phyloP scores from a whole-genome alignment of 2,329 filamentous ascomycete species.

The Aspergillus terreus region DNA sequence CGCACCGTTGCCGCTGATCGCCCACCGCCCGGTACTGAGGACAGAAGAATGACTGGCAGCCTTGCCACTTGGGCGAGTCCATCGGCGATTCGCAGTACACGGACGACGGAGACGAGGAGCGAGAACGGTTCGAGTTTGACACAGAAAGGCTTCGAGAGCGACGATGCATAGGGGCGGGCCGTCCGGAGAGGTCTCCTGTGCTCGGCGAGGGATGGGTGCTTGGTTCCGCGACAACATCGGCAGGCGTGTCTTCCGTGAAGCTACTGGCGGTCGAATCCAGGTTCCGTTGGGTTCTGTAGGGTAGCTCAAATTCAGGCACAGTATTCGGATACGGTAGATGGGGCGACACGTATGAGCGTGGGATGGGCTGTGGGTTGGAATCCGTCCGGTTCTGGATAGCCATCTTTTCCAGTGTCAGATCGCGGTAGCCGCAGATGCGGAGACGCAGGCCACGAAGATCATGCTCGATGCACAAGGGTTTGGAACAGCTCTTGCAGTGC shows the following conservation, averaged over 20 bases:
- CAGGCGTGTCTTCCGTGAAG: slow-evolving; percentile 30
- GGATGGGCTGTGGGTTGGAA: slow-evolving; percentile 6
- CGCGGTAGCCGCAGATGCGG: slow-evolving; percentile 55
- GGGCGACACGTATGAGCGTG: slow-evolving; percentile 5
- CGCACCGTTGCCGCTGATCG: slow-evolving; percentile 45
- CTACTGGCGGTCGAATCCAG: slow-evolving; percentile 33
- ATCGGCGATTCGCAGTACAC: slow-evolving; percentile 34
- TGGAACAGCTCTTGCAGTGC: slow-evolving; percentile 56
- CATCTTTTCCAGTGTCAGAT: slow-evolving; percentile 50
- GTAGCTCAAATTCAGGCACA: slow-evolving; percentile 24
- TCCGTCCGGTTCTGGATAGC: slow-evolving; percentile 31
- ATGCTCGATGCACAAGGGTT: slow-evolving; percentile 57
- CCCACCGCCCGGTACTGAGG: slow-evolving; percentile 40
- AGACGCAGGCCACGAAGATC: slow-evolving; percentile 55
- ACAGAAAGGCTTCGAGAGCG: slow-evolving; percentile 37
- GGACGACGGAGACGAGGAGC: slow-evolving; percentile 39
- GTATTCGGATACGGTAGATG: slow-evolving; percentile 13
- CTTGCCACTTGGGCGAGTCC: slow-evolving; percentile 41
- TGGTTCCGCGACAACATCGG: slow-evolving; percentile 23
- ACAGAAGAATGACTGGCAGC: slow-evolving; percentile 48
- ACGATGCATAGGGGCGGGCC: slow-evolving; percentile 22
- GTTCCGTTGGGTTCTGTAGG: slow-evolving; percentile 27
- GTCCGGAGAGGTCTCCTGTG: slow-evolving; percentile 15
- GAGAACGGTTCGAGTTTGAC: slow-evolving; percentile 38
- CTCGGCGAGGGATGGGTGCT: slow-evolving; percentile 17